Evolutionary conservation across 805 yeast genomes (phyloP).

Genomic region (Zygosaccharomyces pseudorouxii): DNA sequence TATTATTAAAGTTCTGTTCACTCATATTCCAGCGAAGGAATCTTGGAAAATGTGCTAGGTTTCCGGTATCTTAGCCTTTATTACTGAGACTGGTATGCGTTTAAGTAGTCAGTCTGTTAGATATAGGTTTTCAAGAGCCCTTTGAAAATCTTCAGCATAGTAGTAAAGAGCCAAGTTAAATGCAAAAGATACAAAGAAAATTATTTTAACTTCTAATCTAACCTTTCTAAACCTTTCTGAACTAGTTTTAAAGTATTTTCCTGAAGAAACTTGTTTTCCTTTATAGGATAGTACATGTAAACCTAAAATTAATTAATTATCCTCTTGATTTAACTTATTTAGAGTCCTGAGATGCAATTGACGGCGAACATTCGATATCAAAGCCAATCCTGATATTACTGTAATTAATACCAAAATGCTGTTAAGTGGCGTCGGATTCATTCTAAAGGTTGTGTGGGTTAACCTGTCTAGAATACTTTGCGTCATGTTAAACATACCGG

Average conservation of each 20-base stretch:
- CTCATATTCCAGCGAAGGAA: not conserved
- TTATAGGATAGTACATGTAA: not conserved
- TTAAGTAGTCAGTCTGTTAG: not conserved
- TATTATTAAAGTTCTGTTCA: not conserved
- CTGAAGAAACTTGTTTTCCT: not conserved
- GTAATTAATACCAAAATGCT: slow-evolving; percentile 50
- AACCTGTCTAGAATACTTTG: slow-evolving; percentile 65
- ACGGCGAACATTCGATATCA: slow-evolving; percentile 6
- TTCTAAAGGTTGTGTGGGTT: slow-evolving; percentile 62
- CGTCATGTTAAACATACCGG: slow-evolving; percentile 73
- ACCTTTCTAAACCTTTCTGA: not conserved
- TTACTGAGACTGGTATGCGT: not conserved
- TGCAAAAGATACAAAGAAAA: not conserved
- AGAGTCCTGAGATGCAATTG: slow-evolving; percentile 5
- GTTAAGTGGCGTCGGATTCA: slow-evolving; percentile 82
- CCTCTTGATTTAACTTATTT: not conserved
- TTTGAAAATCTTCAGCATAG: not conserved
- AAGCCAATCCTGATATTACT: slow-evolving; percentile 28
- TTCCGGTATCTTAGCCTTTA: not conserved
- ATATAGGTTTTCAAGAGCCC: not conserved
- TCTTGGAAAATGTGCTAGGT: not conserved
- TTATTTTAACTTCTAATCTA: not conserved
- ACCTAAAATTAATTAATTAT: not conserved
- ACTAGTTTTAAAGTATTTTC: not conserved
- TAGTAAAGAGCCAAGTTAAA: not conserved